Percentiles rank a stretch among this genome's conserved stretches.
Evolutionary conservation across 1,139 yeast genomes (phyloP).

Genomic region (Groenewaldozyma sp.): DNA sequence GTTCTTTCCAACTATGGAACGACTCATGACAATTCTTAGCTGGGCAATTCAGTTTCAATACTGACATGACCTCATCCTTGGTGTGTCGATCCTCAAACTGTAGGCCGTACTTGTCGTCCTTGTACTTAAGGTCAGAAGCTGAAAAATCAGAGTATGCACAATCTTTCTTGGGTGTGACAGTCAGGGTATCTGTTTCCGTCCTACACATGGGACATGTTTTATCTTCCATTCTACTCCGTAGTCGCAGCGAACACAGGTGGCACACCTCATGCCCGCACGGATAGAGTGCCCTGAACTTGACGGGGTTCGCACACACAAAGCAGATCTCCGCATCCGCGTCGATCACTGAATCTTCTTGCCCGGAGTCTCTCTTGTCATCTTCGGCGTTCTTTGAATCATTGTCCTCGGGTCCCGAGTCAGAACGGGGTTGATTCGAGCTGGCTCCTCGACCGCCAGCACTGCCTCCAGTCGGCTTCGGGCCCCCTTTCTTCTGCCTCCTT

Average conservation of each 20-base stretch:
- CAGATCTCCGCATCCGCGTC: conserved; percentile 38
- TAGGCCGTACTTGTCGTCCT: conserved; percentile 25
- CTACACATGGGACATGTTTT: conserved; percentile 70
- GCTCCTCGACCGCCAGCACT: no score
- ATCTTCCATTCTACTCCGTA: conserved; percentile 71
- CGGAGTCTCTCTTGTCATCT: conserved; percentile 4
- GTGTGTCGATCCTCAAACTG: conserved; percentile 25
- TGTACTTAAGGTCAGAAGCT: conserved; percentile 24
- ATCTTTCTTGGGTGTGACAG: conserved; percentile 47
- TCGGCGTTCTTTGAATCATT: conserved; percentile 3
- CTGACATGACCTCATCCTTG: conserved; percentile 37
- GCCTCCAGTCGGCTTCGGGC: no score
- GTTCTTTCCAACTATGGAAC: conserved; percentile 43
- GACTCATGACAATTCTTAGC: conserved; percentile 33
- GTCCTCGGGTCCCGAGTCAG: no score
- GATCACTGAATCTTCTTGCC: conserved; percentile 6
- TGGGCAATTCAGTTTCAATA: conserved; percentile 55
- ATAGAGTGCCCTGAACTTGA: conserved; percentile 55
- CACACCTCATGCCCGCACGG: conserved; percentile 85
- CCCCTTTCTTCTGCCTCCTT: no score
- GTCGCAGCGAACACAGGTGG: conserved; percentile 72
- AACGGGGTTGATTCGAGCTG: no score
- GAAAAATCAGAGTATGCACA: conserved; percentile 36
- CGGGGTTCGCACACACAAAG: conserved; percentile 73
- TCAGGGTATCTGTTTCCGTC: conserved; percentile 50